A percentile compares a stretch with the other conserved stretches of the same genome.
Evolutionary conservation across 345 rosid species (phyloP).

Genomic region (Euphorbia pulcherrima): DNA sequence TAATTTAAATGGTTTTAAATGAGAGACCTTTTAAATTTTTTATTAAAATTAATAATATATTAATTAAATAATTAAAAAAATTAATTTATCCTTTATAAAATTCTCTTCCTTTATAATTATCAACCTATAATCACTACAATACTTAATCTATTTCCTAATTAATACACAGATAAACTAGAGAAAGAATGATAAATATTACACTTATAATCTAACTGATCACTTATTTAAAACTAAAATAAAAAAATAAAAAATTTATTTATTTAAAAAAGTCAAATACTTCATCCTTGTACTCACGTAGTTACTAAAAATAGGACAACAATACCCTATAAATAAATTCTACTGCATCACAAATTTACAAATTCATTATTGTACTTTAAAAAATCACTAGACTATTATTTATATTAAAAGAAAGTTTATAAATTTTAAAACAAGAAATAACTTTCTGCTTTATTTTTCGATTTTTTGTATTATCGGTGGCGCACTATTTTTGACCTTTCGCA

Average conservation of each 20-base stretch:
- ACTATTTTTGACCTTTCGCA: conserved; percentile 20
- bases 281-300: neutral
- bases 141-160: no score
- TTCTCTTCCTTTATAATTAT: no score
- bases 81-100: no score
- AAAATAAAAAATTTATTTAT: no score
- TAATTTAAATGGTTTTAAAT: no score
- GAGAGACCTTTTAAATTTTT: no score
- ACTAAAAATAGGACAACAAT: neutral
- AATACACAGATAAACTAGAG: no score
- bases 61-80: no score
- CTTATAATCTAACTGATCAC: no score
- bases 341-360: neutral
- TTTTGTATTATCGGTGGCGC: neutral
- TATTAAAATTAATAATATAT: no score
- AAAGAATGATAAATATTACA: no score
- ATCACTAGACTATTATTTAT: neutral
- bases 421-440: neutral
- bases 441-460: neutral
- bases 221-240: neutral
- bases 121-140: no score
- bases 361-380: neutral
- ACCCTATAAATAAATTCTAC: neutral
- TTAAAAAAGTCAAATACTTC: neutral
- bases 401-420: neutral